Percentiles rank a stretch among this genome's conserved stretches.
These are phyloP conservation scores for Marchantia paleacea DNA, from an alignment of 225 moss, liverwort and hornwort genomes.

Conservation along the genomic window DNA sequence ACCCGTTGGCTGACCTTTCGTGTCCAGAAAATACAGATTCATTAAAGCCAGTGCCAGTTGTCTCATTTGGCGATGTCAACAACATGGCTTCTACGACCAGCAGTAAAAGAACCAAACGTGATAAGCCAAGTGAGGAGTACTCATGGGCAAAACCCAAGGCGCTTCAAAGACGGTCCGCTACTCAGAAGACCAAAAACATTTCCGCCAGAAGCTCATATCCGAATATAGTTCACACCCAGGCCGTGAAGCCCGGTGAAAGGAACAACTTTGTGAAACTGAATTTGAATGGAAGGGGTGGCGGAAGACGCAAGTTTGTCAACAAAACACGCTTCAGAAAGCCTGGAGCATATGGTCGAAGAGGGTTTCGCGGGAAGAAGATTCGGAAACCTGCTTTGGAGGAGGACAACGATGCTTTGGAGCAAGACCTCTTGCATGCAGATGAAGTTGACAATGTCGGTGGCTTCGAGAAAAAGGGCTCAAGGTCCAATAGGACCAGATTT, in stretches of 20 bases:
- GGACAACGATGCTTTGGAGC: conserved; percentile 24
- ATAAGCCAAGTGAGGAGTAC: conserved; percentile 43
- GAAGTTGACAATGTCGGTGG: conserved; percentile 43
- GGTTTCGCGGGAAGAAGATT: conserved; percentile 36
- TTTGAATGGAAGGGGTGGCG: conserved; percentile 73
- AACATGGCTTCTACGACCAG: background rate
- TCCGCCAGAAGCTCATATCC: conserved; percentile 10
- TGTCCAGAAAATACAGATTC: too few relatives aligned
- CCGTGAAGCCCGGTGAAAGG: conserved; percentile 52
- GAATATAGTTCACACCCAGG: conserved; percentile 24
- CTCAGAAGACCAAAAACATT: conserved; percentile 16
- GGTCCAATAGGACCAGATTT: conserved; percentile 25
- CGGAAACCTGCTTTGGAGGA: conserved; percentile 28
- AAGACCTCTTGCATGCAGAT: conserved; percentile 18
- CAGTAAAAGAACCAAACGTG: conserved; percentile 34
- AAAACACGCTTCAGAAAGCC: conserved; percentile 61
- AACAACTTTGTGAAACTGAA: conserved; percentile 92
- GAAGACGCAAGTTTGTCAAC: conserved; percentile 73
- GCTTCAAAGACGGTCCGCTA: conserved; percentile 38
- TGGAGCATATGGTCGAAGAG: conserved; percentile 63
- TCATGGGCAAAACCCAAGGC: conserved; percentile 71
- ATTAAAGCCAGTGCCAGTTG: background rate
- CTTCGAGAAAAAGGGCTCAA: conserved; percentile 33
- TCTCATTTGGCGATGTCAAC: background rate
- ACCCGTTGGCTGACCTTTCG: background rate